phyloP scores from a whole-genome alignment of 2,329 filamentous ascomycete species.

The Stemphylium vesicarium region DNA sequence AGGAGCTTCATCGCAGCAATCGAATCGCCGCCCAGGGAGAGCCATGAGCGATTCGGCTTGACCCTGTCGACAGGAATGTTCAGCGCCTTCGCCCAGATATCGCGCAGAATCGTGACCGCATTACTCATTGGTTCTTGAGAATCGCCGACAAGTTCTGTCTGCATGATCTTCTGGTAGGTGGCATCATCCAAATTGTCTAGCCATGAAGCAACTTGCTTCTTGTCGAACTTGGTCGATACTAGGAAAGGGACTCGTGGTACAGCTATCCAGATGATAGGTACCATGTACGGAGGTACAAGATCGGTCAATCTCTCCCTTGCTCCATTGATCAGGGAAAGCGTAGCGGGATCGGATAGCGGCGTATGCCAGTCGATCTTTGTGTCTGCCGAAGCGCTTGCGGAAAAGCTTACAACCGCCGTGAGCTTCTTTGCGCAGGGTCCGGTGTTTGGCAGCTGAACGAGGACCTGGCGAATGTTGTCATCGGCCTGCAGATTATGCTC shows the following conservation, averaged over 20 bases:
- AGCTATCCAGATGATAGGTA: conserved; percentile 45
- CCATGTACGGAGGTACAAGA: conserved; percentile 41
- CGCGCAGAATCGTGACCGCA: conserved; percentile 28
- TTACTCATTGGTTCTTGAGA: conserved; percentile 18
- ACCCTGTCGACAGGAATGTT: conserved; percentile 41
- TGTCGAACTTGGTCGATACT: conserved; percentile 40
- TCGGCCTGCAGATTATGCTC: conserved; percentile 40
- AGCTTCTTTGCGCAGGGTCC: conserved; percentile 54
- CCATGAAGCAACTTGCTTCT: conserved; percentile 51
- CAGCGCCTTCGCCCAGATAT: conserved; percentile 54
- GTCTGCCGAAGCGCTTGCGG: conserved; percentile 25
- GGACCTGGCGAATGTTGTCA: conserved; percentile 44
- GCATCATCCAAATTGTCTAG: conserved; percentile 51
- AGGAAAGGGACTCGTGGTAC: conserved; percentile 42
- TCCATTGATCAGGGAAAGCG: conserved; percentile 38
- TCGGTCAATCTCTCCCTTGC: conserved; percentile 37
- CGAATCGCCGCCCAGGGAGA: conserved; percentile 43
- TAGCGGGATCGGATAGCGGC: conserved; percentile 40
- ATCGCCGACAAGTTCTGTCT: conserved; percentile 39
- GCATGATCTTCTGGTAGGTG: conserved; percentile 50
- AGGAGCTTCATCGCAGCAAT: conserved; percentile 45
- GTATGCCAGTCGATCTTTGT: conserved; percentile 33
- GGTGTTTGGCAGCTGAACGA: conserved; percentile 53
- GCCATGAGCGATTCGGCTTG: conserved; percentile 37
- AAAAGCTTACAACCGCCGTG: conserved; percentile 53